Evolutionary conservation across 805 yeast genomes (phyloP), one percentile per base, ranked within the genome.

Genomic region (Pichia membranifaciens): DNA sequence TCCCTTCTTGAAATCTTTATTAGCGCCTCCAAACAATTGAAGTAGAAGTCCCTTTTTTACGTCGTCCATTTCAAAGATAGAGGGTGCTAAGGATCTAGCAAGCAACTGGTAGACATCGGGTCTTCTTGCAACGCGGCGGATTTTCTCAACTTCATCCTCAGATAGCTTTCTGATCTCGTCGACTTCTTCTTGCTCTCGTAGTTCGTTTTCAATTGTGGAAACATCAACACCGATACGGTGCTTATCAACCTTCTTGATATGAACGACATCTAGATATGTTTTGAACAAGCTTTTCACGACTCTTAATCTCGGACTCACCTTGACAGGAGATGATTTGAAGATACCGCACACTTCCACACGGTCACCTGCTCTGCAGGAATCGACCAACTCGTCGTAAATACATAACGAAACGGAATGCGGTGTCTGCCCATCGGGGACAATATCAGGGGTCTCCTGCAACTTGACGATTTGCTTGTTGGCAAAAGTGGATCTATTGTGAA

Each of bases 371-470:
- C 96, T 78, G 59, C 95, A 85, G 45, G 86, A 75, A 65, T 93
- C 99, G 1, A 93, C 99, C 51, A 93, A 73, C 64, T 93, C 98
- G 66, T 93, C 99, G 62, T 91, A 93, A 1, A 87, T 95, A 70
- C 96, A 88, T 25, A 93, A 70, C 6, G 96, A 87, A 41, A 93
- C 87, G 13, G 96, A 84, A 66, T 93, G 99, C 1, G 99, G 99
- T 2, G 99, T 93, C 67, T 93, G 99, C 16, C 99, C 99, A 68
- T 87, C 98, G 4, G 99, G 99, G 15, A 91, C 96, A 52, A 81
- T 74, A 65, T 93, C 99, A 2, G 68, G 68, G 8, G 68, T 64
- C 66, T 93, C 99, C 67, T 93, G 99, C 37, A 93, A 70, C 59
- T 87, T 87, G 55, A 93, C 81, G 25, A 93, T 91, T 67, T 93